Conservation (phyloP, 1,284 basidiomycete species). For the Ustilago hordei region DNA sequence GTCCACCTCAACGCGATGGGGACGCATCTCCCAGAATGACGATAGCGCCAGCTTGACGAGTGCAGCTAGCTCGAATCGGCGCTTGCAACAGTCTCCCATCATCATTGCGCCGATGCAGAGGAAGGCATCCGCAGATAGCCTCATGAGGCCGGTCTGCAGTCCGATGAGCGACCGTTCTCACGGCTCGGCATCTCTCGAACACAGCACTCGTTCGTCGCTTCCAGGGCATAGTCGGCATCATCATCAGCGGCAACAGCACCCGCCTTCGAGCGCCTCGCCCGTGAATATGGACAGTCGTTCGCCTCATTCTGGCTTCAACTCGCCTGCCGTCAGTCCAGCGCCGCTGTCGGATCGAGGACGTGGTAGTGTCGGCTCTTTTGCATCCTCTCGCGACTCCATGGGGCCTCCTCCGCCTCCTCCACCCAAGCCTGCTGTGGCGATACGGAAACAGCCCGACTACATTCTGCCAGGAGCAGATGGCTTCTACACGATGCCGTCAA, state of each 20-base stretch:
- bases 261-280: not conserved
- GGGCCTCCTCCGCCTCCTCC: conserved; percentile 46
- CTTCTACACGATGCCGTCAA: conserved; percentile 47
- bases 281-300: not conserved
- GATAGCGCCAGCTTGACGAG: conserved; percentile 15
- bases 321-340: conserved; percentile 4
- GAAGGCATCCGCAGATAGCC: conserved; percentile 36
- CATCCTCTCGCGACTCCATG: conserved; percentile 36
- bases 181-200: conserved; percentile 13
- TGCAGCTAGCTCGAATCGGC: conserved; percentile 12
- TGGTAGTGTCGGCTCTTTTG: conserved; percentile 7
- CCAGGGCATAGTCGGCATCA: not conserved
- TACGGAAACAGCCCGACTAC: conserved; percentile 47
- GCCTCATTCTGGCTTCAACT: conserved; percentile 7
- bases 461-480: conserved; percentile 55
- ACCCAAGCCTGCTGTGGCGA: conserved; percentile 27
- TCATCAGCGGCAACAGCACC: conserved; percentile 3
- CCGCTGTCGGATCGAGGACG: not conserved
- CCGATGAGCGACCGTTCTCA: conserved; percentile 31
- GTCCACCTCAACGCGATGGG: conserved; percentile 44
- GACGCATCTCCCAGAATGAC: conserved; percentile 31
- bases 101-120: conserved; percentile 22
- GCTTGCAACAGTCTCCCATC: conserved; percentile 22
- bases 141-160: conserved; percentile 29
- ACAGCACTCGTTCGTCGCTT: not conserved